These are phyloP conservation scores for Usnea hakonensis DNA, from an alignment of 495 filamentous ascomycete genomes.

Conservation along the genomic window DNA sequence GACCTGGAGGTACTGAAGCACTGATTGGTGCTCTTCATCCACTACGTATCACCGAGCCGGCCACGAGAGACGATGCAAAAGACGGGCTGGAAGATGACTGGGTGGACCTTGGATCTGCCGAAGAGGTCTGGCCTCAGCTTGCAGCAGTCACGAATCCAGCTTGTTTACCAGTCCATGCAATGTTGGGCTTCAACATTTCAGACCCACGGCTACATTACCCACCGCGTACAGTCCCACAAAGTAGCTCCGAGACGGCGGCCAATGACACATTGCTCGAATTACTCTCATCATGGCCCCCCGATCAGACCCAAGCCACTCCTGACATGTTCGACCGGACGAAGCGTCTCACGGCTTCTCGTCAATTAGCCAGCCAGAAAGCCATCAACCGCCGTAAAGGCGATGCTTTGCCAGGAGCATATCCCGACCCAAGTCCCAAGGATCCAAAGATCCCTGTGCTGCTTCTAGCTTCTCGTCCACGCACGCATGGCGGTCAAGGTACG, in stretches of 20 bases:
- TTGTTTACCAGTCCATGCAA: slow-evolving; percentile 60
- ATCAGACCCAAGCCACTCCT: slow-evolving; percentile 46
- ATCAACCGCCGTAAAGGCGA: slow-evolving; percentile 77
- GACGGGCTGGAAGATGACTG: slow-evolving; percentile 3
- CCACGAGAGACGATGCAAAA: not conserved
- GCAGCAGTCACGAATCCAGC: slow-evolving; percentile 66
- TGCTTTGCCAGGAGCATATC: slow-evolving; percentile 54
- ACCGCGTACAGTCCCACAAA: slow-evolving; percentile 34
- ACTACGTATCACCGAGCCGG: slow-evolving; percentile 21
- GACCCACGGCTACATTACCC: slow-evolving; percentile 81
- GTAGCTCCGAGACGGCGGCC: slow-evolving; percentile 26
- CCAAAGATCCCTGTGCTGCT: slow-evolving; percentile 75
- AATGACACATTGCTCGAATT: slow-evolving; percentile 48
- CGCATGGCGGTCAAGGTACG: slow-evolving; percentile 49
- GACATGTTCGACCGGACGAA: slow-evolving; percentile 60
- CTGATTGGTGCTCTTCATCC: slow-evolving; percentile 65
- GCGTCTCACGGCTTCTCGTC: slow-evolving; percentile 53
- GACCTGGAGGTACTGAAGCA: slow-evolving; percentile 76
- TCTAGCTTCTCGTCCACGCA: slow-evolving; percentile 47
- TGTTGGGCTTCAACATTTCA: slow-evolving; percentile 62
- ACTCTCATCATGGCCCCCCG: slow-evolving; percentile 64
- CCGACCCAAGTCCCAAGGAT: slow-evolving; percentile 56
- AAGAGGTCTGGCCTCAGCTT: slow-evolving; percentile 54
- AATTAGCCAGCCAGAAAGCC: slow-evolving; percentile 70
- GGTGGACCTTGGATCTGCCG: slow-evolving; percentile 22